These are phyloP conservation scores for Eimeria mitis DNA, from an alignment of 169 alveolate genomes.

Conservation along the genomic window DNA sequence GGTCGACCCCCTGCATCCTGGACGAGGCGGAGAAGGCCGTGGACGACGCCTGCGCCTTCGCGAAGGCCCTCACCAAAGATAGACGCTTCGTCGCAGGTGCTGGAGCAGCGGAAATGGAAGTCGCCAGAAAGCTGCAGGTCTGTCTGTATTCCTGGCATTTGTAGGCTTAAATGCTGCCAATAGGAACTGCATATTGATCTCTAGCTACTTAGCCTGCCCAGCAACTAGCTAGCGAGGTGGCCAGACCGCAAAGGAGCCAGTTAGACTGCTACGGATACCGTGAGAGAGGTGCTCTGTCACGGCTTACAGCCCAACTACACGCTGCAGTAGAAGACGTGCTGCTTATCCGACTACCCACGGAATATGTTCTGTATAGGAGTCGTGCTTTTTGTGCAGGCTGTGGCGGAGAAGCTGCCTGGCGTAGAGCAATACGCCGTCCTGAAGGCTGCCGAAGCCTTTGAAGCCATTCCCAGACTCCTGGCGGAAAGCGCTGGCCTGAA, in stretches of 20 bases:
- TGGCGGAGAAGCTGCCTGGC: slow-evolving; percentile 83
- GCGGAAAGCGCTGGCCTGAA: slow-evolving; percentile 95
- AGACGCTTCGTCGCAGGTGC: slow-evolving; percentile 87
- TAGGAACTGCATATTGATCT: background rate
- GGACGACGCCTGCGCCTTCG: slow-evolving; percentile 96
- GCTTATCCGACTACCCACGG: background rate
- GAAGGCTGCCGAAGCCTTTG: slow-evolving; percentile 99
- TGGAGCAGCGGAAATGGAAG: slow-evolving; percentile 85
- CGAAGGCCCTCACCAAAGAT: slow-evolving; percentile 82
- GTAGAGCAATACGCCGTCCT: slow-evolving; percentile 97
- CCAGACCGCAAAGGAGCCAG: background rate
- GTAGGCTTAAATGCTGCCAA: background rate
- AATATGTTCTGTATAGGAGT: background rate
- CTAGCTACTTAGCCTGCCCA: background rate
- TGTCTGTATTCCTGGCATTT: background rate
- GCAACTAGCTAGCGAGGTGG: background rate
- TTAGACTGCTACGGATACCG: background rate
- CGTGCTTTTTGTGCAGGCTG: slow-evolving; percentile 16
- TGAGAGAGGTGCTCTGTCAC: background rate
- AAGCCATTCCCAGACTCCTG: slow-evolving; percentile 97
- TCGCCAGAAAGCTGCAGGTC: slow-evolving; percentile 85
- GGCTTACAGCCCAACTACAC: background rate
- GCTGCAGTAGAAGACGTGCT: background rate
- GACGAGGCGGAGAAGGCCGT: slow-evolving; percentile 99
- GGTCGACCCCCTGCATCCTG: slow-evolving; percentile 97